A percentile compares a stretch with the other conserved stretches of the same genome.
phyloP scores from a whole-genome alignment of 2,329 filamentous ascomycete genomes.

The Scortechinia acanthostroma region DNA sequence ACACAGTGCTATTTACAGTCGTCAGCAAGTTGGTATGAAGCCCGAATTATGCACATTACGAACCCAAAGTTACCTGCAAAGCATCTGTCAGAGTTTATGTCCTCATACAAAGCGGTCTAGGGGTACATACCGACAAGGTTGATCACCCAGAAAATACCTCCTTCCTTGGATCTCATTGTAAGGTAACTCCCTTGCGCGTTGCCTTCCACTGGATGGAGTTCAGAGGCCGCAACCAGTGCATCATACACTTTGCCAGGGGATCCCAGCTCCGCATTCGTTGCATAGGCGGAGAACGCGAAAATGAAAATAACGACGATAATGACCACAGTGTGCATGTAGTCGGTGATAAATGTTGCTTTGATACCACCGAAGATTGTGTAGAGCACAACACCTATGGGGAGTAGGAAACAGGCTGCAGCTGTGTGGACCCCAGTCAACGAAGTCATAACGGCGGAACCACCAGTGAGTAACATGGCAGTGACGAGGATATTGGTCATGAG shows the following conservation, averaged over 20 bases:
- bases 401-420: constrained; percentile 74
- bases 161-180: constrained; percentile 76
- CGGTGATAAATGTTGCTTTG: constrained; percentile 81
- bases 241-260: constrained; percentile 75
- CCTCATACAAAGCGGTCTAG: too few species aligned
- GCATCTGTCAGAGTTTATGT: too few species aligned
- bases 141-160: constrained; percentile 71
- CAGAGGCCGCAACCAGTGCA: constrained; percentile 61
- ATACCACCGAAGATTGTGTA: constrained; percentile 76
- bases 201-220: constrained; percentile 67
- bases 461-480: constrained; percentile 81
- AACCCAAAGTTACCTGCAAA: constrained; percentile 54
- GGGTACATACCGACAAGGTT: constrained; percentile 25
- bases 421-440: constrained; percentile 70
- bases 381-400: constrained; percentile 73
- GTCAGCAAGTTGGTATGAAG: constrained; percentile 12
- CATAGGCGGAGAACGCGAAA: constrained; percentile 77
- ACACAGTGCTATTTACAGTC: constrained; percentile 50
- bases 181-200: constrained; percentile 78
- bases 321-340: constrained; percentile 81
- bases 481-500: constrained; percentile 81
- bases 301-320: constrained; percentile 79
- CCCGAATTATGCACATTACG: constrained; percentile 70
- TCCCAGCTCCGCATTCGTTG: constrained; percentile 65
- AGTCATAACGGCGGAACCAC: constrained; percentile 69